Conservation (phyloP, 306 rosid genomes). For the Inga laurina region DNA sequence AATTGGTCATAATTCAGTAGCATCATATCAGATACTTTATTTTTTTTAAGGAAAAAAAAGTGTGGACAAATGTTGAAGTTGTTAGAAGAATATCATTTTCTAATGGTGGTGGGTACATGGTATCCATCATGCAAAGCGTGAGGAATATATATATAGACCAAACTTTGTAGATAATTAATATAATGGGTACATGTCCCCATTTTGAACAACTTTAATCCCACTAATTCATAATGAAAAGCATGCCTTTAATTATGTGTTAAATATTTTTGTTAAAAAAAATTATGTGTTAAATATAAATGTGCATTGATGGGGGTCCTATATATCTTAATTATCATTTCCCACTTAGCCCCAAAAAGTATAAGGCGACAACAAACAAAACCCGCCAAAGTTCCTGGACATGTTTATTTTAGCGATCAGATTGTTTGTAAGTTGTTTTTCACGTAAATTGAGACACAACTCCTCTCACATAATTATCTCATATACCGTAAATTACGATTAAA, state of each 20-base stretch:
- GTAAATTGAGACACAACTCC: no score
- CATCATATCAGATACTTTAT: background rate
- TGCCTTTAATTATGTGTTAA: constrained; percentile 18
- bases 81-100: constrained; percentile 5
- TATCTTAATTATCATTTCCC: constrained; percentile 27
- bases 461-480: no score
- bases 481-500: no score
- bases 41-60: no score
- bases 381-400: background rate
- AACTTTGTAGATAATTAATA: background rate
- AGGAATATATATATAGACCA: background rate
- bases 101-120: background rate
- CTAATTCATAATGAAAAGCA: constrained; percentile 34
- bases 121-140: background rate
- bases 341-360: background rate
- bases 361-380: background rate
- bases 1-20: no score
- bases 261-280: background rate
- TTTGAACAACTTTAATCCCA: constrained; percentile 29
- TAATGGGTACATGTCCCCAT: constrained; percentile 4
- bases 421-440: no score
- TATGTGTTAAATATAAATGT: constrained; percentile 6
- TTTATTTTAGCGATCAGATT: no score
- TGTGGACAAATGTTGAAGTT: background rate
- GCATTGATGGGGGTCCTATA: constrained; percentile 33